Evolutionary conservation across 768 basidiomycete species (phyloP).

Genomic region (Lentinula boryana): DNA sequence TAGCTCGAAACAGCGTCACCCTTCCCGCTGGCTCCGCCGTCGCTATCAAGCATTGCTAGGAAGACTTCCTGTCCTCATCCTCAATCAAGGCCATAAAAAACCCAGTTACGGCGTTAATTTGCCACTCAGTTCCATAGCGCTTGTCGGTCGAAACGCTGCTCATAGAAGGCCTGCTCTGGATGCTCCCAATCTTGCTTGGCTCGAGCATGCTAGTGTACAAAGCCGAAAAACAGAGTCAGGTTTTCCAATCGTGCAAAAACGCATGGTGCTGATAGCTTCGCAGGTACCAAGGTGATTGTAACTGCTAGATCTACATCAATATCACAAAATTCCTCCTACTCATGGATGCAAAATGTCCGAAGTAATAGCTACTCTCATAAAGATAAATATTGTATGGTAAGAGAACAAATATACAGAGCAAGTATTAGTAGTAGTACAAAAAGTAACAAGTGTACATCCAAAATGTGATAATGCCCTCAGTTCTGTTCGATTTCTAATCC

Average conservation of each 20-base stretch:
- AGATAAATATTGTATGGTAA: background rate
- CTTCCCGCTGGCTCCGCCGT: conserved; percentile 43
- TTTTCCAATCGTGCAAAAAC: background rate
- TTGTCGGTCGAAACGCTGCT: background rate
- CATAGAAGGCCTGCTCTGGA: conserved; percentile 23
- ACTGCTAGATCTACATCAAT: too few species aligned
- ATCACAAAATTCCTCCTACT: too few species aligned
- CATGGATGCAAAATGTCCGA: background rate
- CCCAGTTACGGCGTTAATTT: conserved; percentile 20
- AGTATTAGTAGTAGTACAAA: background rate
- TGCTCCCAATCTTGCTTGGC: conserved; percentile 28
- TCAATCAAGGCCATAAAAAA: conserved; percentile 12
- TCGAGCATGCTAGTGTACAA: conserved; percentile 13
- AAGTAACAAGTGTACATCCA: conserved; percentile 14
- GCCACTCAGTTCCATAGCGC: conserved; percentile 19
- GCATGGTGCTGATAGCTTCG: background rate
- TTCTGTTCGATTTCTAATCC: conserved; percentile 58
- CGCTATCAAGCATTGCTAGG: conserved; percentile 58
- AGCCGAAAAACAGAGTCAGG: background rate
- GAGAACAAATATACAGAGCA: background rate
- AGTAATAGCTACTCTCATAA: background rate
- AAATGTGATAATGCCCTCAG: conserved; percentile 11
- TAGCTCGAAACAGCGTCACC: conserved; percentile 5
- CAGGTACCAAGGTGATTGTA: too few species aligned
- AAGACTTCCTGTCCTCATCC: conserved; percentile 51